Evolutionary conservation across 2,329 filamentous ascomycete genomes (phyloP), one percentile per base, ranked within the genome.

Genomic region (Aspergillus tamarii): DNA sequence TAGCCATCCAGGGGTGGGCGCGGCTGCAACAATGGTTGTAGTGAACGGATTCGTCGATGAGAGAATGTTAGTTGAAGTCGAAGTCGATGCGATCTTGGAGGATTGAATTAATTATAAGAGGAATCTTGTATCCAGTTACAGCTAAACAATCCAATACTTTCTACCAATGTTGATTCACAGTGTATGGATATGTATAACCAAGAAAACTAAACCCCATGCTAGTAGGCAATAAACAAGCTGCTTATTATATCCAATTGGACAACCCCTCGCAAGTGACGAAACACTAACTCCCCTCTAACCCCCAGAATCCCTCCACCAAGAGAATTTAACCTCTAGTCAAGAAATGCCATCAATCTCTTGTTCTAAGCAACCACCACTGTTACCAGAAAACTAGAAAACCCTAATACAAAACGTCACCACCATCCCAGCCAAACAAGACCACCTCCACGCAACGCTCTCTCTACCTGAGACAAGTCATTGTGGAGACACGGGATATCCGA

Each of bases 51-150:
- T 80, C 65, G 72, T 79, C 14, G 71, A 79, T 64, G 66, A 66
- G 34, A 68, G 69, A 28, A 79, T 79, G 76, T 66, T 78, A 54
- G 77, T 79, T n/a, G 77, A 80, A 64, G 70, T 80, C 55, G 77
- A 79, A 59, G 74, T 78, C 36, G 77, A 80, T 74, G 77, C 76
- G 14, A 69, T 78, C 54, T 63, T 68, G 28, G 63, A 67, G 23
- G 21, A 36, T 36, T 61, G 46, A 63, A 32, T 30, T 19, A 14
- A 36, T 16, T 34, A 34, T 46, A 11, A 16, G 53, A n/a, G 32
- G 11, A 45, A 41, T 21, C 28, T 14, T 16, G 8, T 26, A 16
- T 52, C 11, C 48, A 7, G 23, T 48, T 59, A 7, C 19, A 39
- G 26, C 50, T 39, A 36, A 55, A 30, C n/a, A 34, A 56, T 56